Percentiles rank a stretch among this genome's conserved stretches.
Conservation (phyloP, 2,329 filamentous ascomycete species). For the Cercospora beticola region DNA sequence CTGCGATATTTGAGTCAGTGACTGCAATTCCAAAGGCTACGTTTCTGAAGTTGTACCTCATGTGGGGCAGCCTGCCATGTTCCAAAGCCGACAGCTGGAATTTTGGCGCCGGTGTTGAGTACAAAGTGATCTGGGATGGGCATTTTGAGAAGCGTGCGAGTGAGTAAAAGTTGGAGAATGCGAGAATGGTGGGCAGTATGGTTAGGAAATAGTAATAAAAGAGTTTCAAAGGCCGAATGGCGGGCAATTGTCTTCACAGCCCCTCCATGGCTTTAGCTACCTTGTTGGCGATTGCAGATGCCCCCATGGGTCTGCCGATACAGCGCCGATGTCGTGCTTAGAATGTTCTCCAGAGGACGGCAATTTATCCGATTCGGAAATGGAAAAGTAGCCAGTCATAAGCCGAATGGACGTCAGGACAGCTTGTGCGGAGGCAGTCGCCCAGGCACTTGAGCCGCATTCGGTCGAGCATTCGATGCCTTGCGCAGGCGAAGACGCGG, state of each 20-base stretch:
- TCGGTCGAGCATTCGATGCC: background rate
- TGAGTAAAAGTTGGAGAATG: background rate
- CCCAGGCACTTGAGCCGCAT: background rate
- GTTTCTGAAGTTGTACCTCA: constrained; percentile 16
- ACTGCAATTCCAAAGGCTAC: constrained; percentile 33
- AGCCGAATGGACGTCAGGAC: background rate
- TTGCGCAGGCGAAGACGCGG: background rate
- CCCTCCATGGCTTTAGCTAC: constrained; percentile 11
- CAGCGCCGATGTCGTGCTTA: constrained; percentile 22
- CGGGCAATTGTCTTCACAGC: background rate
- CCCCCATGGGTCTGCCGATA: constrained; percentile 10
- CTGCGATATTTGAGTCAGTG: constrained; percentile 31
- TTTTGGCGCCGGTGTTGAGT: constrained; percentile 43
- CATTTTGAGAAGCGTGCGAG: constrained; percentile 6
- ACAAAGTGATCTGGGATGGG: constrained; percentile 30
- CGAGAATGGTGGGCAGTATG: background rate
- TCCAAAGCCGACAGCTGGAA: constrained; percentile 43
- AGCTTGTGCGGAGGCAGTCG: background rate
- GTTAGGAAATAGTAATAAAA: background rate
- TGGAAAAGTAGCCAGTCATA: background rate
- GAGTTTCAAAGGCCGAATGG: background rate
- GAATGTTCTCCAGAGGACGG: background rate
- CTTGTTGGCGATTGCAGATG: constrained; percentile 15
- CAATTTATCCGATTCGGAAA: background rate
- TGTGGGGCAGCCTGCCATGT: constrained; percentile 41